Percentiles rank a stretch among this genome's conserved stretches.
phyloP scores from a whole-genome alignment of 176 grass and related monocot genomes.

The Dactylis glomerata region DNA sequence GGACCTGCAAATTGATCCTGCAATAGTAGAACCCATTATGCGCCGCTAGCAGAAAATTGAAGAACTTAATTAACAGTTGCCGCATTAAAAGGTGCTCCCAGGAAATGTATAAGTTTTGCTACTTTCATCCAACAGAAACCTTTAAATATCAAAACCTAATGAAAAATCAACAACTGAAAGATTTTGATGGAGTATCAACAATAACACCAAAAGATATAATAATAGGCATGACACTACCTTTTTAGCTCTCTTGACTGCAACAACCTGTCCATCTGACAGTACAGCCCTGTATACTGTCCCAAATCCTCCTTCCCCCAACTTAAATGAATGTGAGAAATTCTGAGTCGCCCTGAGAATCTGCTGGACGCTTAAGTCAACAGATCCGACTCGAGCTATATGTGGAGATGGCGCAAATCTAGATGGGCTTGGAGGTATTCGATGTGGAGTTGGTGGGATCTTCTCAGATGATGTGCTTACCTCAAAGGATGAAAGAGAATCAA shows the following conservation, averaged over 20 bases:
- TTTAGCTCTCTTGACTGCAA: slow-evolving; percentile 96
- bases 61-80: slow-evolving; percentile 23
- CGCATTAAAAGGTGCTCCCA: not conserved
- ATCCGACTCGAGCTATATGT: slow-evolving; percentile 66
- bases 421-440: slow-evolving; percentile 89
- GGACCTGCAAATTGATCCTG: slow-evolving; percentile 84
- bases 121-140: not conserved
- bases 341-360: slow-evolving; percentile 90
- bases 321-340: slow-evolving; percentile 80
- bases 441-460: slow-evolving; percentile 72
- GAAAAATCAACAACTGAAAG: not conserved
- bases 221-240: slow-evolving; percentile 56
- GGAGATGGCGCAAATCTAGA: slow-evolving; percentile 90
- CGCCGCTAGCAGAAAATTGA: not conserved
- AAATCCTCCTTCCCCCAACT: slow-evolving; percentile 96
- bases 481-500: slow-evolving; percentile 59
- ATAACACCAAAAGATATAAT: slow-evolving; percentile 11
- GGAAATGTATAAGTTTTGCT: not conserved
- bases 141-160: slow-evolving; percentile 3
- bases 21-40: slow-evolving; percentile 18
- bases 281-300: slow-evolving; percentile 86
- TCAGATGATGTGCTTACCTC: slow-evolving; percentile 80
- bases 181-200: slow-evolving; percentile 6
- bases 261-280: slow-evolving; percentile 65
- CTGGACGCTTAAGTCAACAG: slow-evolving; percentile 57